These are phyloP conservation scores for Cryptosporidium parvum DNA, from an alignment of 169 alveolate genomes.

Conservation along the genomic window DNA sequence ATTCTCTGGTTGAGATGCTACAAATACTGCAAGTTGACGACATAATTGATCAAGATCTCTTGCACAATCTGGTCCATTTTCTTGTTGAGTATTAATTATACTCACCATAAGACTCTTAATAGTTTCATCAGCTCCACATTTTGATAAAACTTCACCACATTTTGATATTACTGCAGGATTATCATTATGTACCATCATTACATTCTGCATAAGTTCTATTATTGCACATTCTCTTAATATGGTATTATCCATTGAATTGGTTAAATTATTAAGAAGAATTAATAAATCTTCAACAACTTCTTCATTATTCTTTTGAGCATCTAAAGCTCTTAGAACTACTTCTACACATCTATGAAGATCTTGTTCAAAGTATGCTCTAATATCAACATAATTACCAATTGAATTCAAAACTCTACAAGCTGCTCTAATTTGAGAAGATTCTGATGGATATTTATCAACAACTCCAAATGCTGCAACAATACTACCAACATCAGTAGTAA, in stretches of 20 bases:
- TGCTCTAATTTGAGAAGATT: constrained; percentile 44
- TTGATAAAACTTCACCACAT: constrained; percentile 89
- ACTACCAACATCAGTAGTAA: constrained; percentile 67
- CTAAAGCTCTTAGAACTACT: constrained; percentile 56
- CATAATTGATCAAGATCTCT: constrained; percentile 87
- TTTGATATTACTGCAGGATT: constrained; percentile 84
- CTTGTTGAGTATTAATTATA: constrained; percentile 84
- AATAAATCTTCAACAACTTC: constrained; percentile 81
- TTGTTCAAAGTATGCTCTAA: constrained; percentile 71
- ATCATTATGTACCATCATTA: constrained; percentile 87
- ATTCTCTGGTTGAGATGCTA: constrained; percentile 89
- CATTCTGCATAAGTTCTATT: constrained; percentile 87
- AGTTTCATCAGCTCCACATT: constrained; percentile 92
- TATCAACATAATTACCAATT: constrained; percentile 68
- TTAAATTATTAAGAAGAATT: constrained; percentile 81
- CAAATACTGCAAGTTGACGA: constrained; percentile 87
- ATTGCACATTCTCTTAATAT: constrained; percentile 86
- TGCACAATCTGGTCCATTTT: constrained; percentile 84
- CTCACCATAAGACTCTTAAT: constrained; percentile 88
- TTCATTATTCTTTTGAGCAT: constrained; percentile 82
- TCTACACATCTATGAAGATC: constrained; percentile 71
- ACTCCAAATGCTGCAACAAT: constrained; percentile 73
- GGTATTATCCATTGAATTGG: constrained; percentile 81
- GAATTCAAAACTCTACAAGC: constrained; percentile 74
- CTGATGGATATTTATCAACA: constrained; percentile 69